Conservation (phyloP, 805 yeast species). For the Teunomyces panamensis region DNA sequence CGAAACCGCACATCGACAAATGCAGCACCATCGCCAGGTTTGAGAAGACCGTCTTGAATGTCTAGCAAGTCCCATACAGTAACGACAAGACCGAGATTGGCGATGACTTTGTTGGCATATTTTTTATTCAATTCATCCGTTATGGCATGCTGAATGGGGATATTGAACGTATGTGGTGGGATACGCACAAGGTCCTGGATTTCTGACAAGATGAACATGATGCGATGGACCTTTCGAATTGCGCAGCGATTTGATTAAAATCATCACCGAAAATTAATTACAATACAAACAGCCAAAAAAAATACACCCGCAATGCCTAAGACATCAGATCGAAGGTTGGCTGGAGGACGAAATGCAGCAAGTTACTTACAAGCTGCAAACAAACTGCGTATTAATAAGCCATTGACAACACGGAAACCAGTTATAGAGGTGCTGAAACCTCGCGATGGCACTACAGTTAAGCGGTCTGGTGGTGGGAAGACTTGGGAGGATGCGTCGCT, state of each 20-base stretch:
- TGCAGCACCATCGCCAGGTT: constrained; percentile 93
- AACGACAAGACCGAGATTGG: constrained; percentile 79
- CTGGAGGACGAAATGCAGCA: constrained; percentile 50
- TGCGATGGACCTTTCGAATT: constrained; percentile 1
- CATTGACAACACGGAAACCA: background rate
- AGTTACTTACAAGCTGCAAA: constrained; percentile 24
- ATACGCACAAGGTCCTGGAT: constrained; percentile 82
- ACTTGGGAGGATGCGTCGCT: constrained; percentile 47
- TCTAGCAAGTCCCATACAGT: constrained; percentile 78
- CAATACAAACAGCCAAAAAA: background rate
- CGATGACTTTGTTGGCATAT: constrained; percentile 81
- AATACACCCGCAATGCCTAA: constrained; percentile 15
- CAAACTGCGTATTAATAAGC: background rate
- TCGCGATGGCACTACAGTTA: constrained; percentile 28
- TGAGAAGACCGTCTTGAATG: constrained; percentile 85
- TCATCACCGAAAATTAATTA: background rate
- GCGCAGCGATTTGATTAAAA: background rate
- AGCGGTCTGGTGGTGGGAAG: constrained; percentile 45
- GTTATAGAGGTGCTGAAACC: background rate
- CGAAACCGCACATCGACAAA: constrained; percentile 74
- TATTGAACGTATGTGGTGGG: constrained; percentile 79
- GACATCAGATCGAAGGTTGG: constrained; percentile 54
- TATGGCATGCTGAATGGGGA: constrained; percentile 69
- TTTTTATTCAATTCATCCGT: constrained; percentile 79
- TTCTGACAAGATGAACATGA: constrained; percentile 82